Conservation (phyloP, 2,329 filamentous ascomycete species). For the Geosmithia flava region DNA sequence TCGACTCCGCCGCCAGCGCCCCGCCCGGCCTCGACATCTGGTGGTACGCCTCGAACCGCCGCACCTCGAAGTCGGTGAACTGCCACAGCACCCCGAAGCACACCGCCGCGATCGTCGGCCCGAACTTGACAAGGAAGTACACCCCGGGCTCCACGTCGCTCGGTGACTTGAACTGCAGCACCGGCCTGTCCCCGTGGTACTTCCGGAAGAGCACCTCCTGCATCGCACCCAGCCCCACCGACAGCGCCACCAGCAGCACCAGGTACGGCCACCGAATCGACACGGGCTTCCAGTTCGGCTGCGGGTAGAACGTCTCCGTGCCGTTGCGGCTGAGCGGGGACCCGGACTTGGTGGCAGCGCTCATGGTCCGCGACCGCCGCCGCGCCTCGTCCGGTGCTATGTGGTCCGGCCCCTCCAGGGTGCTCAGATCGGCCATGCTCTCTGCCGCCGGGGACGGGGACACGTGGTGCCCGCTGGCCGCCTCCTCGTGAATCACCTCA, state of each 20-base stretch:
- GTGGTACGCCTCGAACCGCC: conserved; percentile 54
- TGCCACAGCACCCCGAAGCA: conserved; percentile 54
- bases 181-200: conserved; percentile 25
- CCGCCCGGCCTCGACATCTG: conserved; percentile 49
- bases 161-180: conserved; percentile 37
- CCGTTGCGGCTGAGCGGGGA: conserved; percentile 14
- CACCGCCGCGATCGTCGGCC: conserved; percentile 49
- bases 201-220: conserved; percentile 44
- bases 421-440: conserved; percentile 35
- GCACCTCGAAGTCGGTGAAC: conserved; percentile 53
- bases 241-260: conserved; percentile 36
- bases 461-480: neutral
- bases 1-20: conserved; percentile 49
- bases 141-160: conserved; percentile 33
- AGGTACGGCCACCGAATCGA: conserved; percentile 54
- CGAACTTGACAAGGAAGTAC: conserved; percentile 53
- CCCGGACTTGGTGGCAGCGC: too few relatives aligned
- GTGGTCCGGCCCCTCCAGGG: conserved; percentile 29
- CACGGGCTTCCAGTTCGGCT: conserved; percentile 55
- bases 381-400: conserved; percentile 16
- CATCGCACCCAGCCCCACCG: conserved; percentile 34
- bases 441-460: neutral
- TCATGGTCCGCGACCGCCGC: conserved; percentile 9
- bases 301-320: conserved; percentile 44
- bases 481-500: conserved; percentile 36